Evolutionary conservation across 2,329 filamentous ascomycete species (phyloP).

Genomic region (Ophiostoma novo-ulmi): DNA sequence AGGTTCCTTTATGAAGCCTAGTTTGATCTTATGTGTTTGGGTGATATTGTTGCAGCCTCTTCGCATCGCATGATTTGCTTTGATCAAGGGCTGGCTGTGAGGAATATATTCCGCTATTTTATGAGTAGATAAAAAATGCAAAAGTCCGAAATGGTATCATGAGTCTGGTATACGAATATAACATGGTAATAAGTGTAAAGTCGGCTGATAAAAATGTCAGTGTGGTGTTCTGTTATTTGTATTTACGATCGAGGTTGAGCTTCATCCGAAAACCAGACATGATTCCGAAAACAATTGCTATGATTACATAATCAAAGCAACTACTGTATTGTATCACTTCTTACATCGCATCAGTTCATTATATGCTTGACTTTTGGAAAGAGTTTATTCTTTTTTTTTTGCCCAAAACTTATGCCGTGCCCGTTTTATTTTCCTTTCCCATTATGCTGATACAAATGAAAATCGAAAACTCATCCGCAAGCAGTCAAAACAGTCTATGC

Average conservation of each 20-base stretch:
- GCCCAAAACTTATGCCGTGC: conserved; percentile 11
- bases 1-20: no score
- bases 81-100: not conserved
- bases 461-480: conserved; percentile 12
- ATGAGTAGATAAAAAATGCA: no score
- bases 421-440: conserved; percentile 17
- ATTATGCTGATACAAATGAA: conserved; percentile 16
- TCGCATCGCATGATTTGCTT: not conserved
- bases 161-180: not conserved
- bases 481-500: conserved; percentile 7
- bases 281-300: not conserved
- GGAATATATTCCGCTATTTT: not conserved
- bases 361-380: not conserved
- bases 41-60: not conserved
- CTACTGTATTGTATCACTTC: not conserved
- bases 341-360: not conserved
- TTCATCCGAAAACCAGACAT: not conserved
- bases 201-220: not conserved
- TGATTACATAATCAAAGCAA: not conserved
- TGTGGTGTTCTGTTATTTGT: not conserved
- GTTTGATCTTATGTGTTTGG: not conserved
- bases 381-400: conserved; percentile 16
- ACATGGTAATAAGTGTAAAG: not conserved
- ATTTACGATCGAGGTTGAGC: not conserved
- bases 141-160: not conserved